Evolutionary conservation across 2,329 filamentous ascomycete genomes (phyloP), one percentile per base, ranked within the genome.

Genomic region (Endoconidiophora polonica): DNA sequence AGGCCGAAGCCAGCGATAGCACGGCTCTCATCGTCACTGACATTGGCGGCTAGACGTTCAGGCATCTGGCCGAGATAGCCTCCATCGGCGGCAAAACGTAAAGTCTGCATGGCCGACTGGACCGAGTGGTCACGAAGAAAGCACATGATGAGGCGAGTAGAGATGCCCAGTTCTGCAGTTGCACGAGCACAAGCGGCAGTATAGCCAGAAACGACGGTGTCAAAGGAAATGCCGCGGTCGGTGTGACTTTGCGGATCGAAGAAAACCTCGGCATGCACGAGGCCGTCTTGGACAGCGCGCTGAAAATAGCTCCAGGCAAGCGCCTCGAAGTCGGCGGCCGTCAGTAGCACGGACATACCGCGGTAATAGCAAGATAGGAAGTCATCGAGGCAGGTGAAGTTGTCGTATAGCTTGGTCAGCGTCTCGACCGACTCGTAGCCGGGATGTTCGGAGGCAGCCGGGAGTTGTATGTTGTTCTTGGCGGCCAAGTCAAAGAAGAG

Each of bases 211-310:
- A 86, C 69, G 20, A 87, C 72, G 2, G 74, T 79, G 14, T 71
- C 65, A 59, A 84, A 81, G 5, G 68, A 56, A 3, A 88, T 65
- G 4, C 79, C 79, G 16, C 82, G 72, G 10, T 64, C 65, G 3
- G 76, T 72, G 62, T 88, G 84, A 1, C 80, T 81, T 62, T 88
- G 83, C 1, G 83, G 83, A 61, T 88, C 84, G 65, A 88, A 87
- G 66, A 86, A 88, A 55, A 86, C 72, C 62, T 88, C 83, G 12
- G 80, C 80, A 59, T 88, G 83, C 45, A 74, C 70, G 1, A 87
- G 77, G 37, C 76, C 76, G 54, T 86, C 77, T 1, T 65, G 64
- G 29, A 76, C 69, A 2, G 81, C 83, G 52, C 72, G 74, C 29
- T 68, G 59, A 61, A 87, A 82, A 65, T 88, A 88, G 54, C 74